Base-by-base conservation (phyloP, 495 filamentous ascomycete species). In the Hyaloscypha bicolor region DNA sequence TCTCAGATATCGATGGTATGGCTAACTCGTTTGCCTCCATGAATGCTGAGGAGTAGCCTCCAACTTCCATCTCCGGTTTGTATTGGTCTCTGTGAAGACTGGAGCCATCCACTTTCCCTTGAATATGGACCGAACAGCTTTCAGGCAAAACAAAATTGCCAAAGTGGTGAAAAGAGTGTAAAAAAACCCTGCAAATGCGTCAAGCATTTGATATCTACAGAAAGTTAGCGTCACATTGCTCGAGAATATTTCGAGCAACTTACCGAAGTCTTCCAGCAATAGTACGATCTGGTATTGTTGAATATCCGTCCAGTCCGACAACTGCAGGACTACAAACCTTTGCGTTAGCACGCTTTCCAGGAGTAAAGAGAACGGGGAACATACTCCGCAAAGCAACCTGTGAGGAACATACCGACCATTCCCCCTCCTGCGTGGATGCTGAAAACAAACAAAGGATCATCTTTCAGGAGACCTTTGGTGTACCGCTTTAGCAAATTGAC, bases 141-240 rank as follows among this genome's bases (percentile, higher is more conserved):
- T 14, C 11, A 48, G 16, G 9, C 42, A 2, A 19, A 16, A 48
- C 42, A 48, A 48, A 16, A 48, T 48, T 16, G 42, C 42, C 4
- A 48, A 6, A 12, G 42, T 48, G 16, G 42, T 48, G 11, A 48
- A 48, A 12, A 48, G 16, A 3, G 42, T 48, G 16, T 48, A 48
- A 19, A 48, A 48, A 6, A 48, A 12, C 4, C 42, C 42, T 19
- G 42, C 9, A 19, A 48, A 48, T 4, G 42, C 42, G 16, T 48
- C 42, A 48, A 48, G 42, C 42, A 48, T 48, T 48, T 48, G 42
- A 12, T 48, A 48, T 48, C 42, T 48, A 48, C 16, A 48, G n/a
- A 3, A 48, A 48, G 42, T 48, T 6, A 48, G 16, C 16, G 4
- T 4, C 4, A 48, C 42, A 48, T 4, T 19, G 0, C 42, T 4